Conservation (phyloP, 352 stramenopile species). For the Hyaloperonospora arabidopsidis region DNA sequence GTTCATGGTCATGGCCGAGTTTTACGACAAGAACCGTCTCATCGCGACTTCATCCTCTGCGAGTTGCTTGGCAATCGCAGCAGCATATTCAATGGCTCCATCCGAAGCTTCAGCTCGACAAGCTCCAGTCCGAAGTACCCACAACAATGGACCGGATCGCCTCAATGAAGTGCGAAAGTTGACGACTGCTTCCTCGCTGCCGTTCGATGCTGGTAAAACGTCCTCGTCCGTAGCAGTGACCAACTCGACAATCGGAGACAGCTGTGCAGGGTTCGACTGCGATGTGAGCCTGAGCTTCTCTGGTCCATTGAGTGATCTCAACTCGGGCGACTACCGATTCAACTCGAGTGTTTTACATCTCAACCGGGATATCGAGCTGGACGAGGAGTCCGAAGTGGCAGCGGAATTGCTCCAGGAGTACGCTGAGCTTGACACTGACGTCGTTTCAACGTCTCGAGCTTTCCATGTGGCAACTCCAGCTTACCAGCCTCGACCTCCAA, state of each 20-base stretch:
- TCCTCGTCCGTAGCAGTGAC: conserved; percentile 14
- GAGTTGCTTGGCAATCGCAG: conserved; percentile 2
- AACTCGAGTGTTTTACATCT: conserved; percentile 5
- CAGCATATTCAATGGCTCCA: conserved; percentile 8
- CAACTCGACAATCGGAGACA: conserved; percentile 17
- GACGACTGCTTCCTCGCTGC: conserved; percentile 1
- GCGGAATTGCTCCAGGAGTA: conserved; percentile 16
- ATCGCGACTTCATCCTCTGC: conserved; percentile 5
- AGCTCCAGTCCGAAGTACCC: neutral
- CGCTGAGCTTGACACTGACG: conserved; percentile 5
- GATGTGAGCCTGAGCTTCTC: conserved; percentile 22
- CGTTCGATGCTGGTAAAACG: conserved; percentile 7
- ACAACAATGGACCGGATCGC: neutral
- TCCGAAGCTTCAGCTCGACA: conserved; percentile 7
- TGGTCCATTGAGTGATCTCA: conserved; percentile 15
- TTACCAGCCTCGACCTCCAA: neutral
- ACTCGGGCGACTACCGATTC: conserved; percentile 11
- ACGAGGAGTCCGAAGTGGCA: conserved; percentile 14
- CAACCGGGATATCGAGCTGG: conserved; percentile 5
- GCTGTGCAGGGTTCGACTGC: conserved; percentile 18
- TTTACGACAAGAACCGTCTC: conserved; percentile 12
- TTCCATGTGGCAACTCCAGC: neutral
- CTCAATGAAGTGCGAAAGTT: conserved; percentile 1
- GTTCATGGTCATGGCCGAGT: conserved; percentile 25
- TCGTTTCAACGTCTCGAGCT: conserved; percentile 3